Percentiles rank a stretch among this genome's conserved stretches.
These are phyloP conservation scores for Dispira simplex DNA, from an alignment of 192 early-diverging fungal genomes.

Conservation along the genomic window DNA sequence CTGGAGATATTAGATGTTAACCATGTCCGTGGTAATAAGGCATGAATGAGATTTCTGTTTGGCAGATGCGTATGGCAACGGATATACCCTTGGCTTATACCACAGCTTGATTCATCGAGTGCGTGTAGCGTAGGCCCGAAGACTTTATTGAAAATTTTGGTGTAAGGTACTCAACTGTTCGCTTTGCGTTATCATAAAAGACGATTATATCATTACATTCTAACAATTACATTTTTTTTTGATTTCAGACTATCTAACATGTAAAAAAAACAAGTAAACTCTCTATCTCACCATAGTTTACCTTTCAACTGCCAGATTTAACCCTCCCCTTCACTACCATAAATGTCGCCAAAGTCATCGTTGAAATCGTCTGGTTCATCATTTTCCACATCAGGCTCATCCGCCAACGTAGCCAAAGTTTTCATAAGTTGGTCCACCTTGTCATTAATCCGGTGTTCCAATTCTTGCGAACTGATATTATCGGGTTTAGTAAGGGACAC, in stretches of 20 bases:
- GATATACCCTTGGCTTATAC: no score
- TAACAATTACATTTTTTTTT: not conserved
- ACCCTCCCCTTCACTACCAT: constrained; percentile 1
- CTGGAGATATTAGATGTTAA: no score
- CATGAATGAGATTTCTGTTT: no score
- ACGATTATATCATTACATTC: not conserved
- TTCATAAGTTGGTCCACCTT: constrained; percentile 1
- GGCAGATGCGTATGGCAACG: no score
- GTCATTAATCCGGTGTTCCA: not conserved
- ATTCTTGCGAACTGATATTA: not conserved
- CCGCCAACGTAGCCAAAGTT: not conserved
- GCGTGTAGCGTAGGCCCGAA: no score
- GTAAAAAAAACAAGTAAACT: not conserved
- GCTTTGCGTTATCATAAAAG: not conserved
- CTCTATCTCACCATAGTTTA: not conserved
- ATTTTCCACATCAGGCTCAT: not conserved
- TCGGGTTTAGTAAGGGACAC: not conserved
- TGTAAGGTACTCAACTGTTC: no score
- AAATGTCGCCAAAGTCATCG: constrained; percentile 5
- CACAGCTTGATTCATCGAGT: no score
- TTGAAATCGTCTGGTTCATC: not conserved
- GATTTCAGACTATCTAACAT: not conserved
- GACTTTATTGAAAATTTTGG: no score
- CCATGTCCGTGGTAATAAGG: no score
- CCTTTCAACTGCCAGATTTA: not conserved